Evolutionary conservation across 768 basidiomycete genomes (phyloP), one percentile per base, ranked within the genome.

Genomic region (Dentipellis sp.): DNA sequence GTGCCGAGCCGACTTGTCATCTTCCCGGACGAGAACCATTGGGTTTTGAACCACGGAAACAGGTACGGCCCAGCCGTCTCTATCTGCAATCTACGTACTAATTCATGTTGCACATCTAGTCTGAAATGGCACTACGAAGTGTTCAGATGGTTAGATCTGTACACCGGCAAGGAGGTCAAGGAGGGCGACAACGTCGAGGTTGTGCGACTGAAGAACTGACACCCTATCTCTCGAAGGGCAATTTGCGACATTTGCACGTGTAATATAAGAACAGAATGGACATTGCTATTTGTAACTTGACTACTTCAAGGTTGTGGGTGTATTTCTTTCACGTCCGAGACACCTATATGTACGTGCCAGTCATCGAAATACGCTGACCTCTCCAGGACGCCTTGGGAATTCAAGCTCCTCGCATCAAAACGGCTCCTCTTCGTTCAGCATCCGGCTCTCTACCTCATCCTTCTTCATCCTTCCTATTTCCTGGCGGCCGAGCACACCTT

Each of bases 111-210:
- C 42, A 12, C 42, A 9, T 19, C 50, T 63, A 88, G 90, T 66
- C 72, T 95, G 67, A 92, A 93, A 68, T 98, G 95, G 95, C 91
- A 97, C 71, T 76, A 88, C 61, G 95, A 99, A 68, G 87, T 98
- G 11, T 86, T 99, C 72, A 77, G 81, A 58, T 98, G 92, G 92
- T 86, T 97, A 59, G 81, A 86, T 56, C 69, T 81, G 64, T 89
- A 78, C 62, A 75, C 86, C 11, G 83, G 80, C 36, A 60, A 64
- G 39, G 61, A 54, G 23, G 49, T 55, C 2, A 55, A 36, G 52
- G 53, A 55, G 35, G 53, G 57, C 1, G 58, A 35, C 53, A 51
- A 56, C 3, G n/a, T 48, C 19, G 51, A 55, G 16, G 12, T n/a
- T 40, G 19, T 47, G 21, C 23, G 37, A 39, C 2, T 37, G 35